Percentiles rank a stretch among this genome's conserved stretches.
Conservation (phyloP, 495 filamentous ascomycete genomes). For the Jackrogersella minutella region DNA sequence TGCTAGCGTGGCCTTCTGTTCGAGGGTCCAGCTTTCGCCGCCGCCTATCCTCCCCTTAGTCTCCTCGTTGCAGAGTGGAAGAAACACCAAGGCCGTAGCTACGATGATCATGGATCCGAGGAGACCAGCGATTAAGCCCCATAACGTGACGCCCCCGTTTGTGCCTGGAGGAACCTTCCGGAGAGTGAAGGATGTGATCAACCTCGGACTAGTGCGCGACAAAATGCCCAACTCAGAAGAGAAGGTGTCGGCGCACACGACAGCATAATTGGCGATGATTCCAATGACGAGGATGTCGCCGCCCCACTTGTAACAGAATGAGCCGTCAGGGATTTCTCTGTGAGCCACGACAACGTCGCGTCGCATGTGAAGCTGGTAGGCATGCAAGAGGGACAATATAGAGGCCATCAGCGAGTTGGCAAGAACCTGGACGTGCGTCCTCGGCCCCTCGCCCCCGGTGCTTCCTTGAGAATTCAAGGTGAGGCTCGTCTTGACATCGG, state of each 20-base stretch:
- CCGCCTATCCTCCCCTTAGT: conserved; percentile 47
- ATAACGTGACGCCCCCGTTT: conserved; percentile 85
- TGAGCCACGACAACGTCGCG: conserved; percentile 40
- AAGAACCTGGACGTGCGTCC: conserved; percentile 88
- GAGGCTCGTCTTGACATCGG: conserved; percentile 80
- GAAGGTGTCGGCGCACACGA: conserved; percentile 91
- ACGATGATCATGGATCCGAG: conserved; percentile 78
- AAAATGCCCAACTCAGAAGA: conserved; percentile 95
- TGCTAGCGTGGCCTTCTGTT: conserved; percentile 63
- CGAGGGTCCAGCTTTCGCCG: conserved; percentile 53
- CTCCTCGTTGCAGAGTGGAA: conserved; percentile 70
- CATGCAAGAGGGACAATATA: conserved; percentile 74
- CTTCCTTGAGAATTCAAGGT: conserved; percentile 78
- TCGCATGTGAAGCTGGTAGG: conserved; percentile 65
- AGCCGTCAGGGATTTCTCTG: conserved; percentile 37
- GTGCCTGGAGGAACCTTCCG: conserved; percentile 85
- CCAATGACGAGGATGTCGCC: conserved; percentile 65
- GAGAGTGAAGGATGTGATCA: conserved; percentile 84
- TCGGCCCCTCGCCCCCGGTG: conserved; percentile 77
- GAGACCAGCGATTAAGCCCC: conserved; percentile 76
- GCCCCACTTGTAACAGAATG: conserved; percentile 58
- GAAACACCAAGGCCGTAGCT: conserved; percentile 65
- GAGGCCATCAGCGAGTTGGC: conserved; percentile 86
- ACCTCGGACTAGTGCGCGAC: conserved; percentile 73
- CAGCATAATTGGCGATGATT: conserved; percentile 82